Evolutionary conservation across 2,329 filamentous ascomycete species (phyloP).

Genomic region (Neocucurbitaria cava): DNA sequence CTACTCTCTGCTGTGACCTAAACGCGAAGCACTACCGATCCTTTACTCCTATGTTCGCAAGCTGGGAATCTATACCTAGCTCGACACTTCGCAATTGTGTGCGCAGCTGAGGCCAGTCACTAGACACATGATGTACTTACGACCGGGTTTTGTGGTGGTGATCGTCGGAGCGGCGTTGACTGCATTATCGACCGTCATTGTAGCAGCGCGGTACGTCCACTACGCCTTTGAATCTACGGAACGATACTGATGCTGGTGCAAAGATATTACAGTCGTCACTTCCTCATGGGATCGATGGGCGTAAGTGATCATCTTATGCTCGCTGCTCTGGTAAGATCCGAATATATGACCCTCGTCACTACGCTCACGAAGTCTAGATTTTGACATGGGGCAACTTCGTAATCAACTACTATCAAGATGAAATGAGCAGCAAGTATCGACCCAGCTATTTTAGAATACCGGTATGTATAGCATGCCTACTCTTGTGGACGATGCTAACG

Average conservation of each 20-base stretch:
- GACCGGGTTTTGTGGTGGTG: conserved; percentile 44
- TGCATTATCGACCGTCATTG: conserved; percentile 43
- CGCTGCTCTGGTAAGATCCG: conserved; percentile 34
- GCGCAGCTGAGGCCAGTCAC: neutral
- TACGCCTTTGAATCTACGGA: neutral
- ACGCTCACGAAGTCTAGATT: conserved; percentile 29
- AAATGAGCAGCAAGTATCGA: conserved; percentile 32
- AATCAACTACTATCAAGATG: conserved; percentile 46
- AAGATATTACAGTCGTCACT: conserved; percentile 46
- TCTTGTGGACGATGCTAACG: conserved; percentile 11
- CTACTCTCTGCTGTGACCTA: conserved; percentile 7
- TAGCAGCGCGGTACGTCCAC: conserved; percentile 37
- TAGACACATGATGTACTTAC: conserved; percentile 32
- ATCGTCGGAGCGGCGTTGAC: conserved; percentile 45
- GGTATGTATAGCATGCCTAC: conserved; percentile 17
- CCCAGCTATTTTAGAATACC: conserved; percentile 35
- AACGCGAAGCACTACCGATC: conserved; percentile 3
- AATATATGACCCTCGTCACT: neutral
- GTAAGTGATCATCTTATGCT: conserved; percentile 46
- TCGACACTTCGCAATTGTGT: neutral
- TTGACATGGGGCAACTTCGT: conserved; percentile 47
- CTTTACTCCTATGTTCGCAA: conserved; percentile 1
- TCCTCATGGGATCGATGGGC: conserved; percentile 38
- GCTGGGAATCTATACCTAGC: neutral
- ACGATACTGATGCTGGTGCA: conserved; percentile 5